A percentile compares a stretch with the other conserved stretches of the same genome.
These are phyloP conservation scores for Penicillium griseofulvum DNA, from an alignment of 2,329 filamentous ascomycete species.

Conservation along the genomic window DNA sequence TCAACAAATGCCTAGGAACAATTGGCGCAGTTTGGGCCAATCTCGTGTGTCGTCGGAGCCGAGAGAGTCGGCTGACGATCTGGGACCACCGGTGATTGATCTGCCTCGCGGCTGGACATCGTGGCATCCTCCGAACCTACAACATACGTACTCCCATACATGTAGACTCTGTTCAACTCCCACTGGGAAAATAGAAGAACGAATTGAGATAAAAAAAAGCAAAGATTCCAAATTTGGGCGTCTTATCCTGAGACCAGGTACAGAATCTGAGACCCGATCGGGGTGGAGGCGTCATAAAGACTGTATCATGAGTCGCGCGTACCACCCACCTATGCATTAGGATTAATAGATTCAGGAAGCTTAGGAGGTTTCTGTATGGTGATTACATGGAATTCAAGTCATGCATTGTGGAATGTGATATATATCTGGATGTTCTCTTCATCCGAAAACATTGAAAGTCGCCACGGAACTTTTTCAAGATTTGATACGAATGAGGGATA, in stretches of 20 bases:
- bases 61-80: conserved; percentile 7
- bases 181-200: neutral
- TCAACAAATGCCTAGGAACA: neutral
- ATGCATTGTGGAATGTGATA: conserved; percentile 12
- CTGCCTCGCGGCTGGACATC: conserved; percentile 2
- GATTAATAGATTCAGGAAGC: neutral
- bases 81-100: conserved; percentile 1
- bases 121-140: conserved; percentile 2
- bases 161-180: neutral
- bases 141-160: neutral
- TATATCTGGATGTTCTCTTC: neutral
- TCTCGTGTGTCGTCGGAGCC: conserved; percentile 1
- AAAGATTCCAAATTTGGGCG: neutral
- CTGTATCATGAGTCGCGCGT: conserved; percentile 14
- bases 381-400: neutral
- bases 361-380: neutral
- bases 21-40: neutral
- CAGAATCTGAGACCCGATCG: conserved; percentile 9
- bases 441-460: neutral
- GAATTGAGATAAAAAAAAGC: neutral
- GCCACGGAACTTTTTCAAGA: neutral
- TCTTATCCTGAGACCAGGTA: conserved; percentile 1
- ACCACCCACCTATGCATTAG: neutral
- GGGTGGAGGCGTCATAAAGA: conserved; percentile 10
- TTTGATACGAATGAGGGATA: neutral